phyloP scores from a whole-genome alignment of 768 basidiomycete genomes.

The Galerina marginata region DNA sequence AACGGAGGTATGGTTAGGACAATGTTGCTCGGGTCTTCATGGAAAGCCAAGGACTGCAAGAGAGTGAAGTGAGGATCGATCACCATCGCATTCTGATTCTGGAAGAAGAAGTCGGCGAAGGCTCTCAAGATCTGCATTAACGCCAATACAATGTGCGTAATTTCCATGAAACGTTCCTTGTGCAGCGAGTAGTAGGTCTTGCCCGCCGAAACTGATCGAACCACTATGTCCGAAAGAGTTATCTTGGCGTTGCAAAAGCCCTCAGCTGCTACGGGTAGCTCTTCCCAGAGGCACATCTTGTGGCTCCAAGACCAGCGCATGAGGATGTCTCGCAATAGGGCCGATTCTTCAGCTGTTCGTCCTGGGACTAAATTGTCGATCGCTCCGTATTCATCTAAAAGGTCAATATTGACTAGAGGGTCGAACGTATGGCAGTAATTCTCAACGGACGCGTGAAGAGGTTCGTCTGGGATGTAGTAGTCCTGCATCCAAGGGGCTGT shows the following conservation, averaged over 20 bases:
- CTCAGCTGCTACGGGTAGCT: neutral
- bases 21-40: neutral
- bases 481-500: too few relatives aligned
- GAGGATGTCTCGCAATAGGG: neutral
- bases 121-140: conserved; percentile 7
- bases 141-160: conserved; percentile 6
- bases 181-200: neutral
- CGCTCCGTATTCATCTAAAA: neutral
- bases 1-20: neutral
- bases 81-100: neutral
- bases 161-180: neutral
- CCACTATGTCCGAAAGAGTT: too few relatives aligned
- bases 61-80: conserved; percentile 10
- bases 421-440: neutral
- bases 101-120: conserved; percentile 2
- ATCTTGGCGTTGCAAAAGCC: neutral
- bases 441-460: neutral
- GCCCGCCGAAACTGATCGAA: neutral
- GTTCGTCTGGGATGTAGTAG: neutral
- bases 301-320: neutral
- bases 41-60: conserved; percentile 4
- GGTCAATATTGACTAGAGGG: neutral
- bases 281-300: neutral
- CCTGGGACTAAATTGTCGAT: neutral
- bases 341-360: neutral